These are phyloP conservation scores for Turnera subulata DNA, from an alignment of 345 rosid genomes.

Conservation along the genomic window DNA sequence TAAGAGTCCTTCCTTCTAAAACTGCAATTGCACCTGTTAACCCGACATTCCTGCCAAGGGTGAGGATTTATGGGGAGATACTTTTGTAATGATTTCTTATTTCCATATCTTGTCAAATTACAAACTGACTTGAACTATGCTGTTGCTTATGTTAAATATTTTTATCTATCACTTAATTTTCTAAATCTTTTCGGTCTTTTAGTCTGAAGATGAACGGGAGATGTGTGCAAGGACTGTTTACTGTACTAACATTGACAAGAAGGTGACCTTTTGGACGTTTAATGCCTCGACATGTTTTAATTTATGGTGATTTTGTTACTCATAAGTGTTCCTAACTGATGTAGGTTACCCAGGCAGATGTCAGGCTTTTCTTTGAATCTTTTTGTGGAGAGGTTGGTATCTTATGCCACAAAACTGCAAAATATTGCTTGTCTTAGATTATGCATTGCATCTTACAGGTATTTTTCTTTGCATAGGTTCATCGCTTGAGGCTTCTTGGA, in stretches of 20 bases:
- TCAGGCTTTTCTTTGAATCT: conserved; percentile 78
- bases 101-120: not conserved
- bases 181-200: conserved; percentile 20
- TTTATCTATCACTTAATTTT: conserved; percentile 10
- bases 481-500: conserved; percentile 89
- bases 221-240: conserved; percentile 97
- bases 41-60: conserved; percentile 95
- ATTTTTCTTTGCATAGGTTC: conserved; percentile 48
- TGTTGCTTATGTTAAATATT: conserved; percentile 4
- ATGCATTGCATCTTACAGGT: conserved; percentile 2
- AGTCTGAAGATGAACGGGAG: conserved; percentile 98
- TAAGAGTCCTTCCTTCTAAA: conserved; percentile 93
- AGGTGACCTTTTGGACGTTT: conserved; percentile 38
- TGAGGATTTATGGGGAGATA: conserved; percentile 25
- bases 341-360: conserved; percentile 79
- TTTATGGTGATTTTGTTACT: not conserved
- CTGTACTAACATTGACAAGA: conserved; percentile 93
- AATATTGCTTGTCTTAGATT: conserved; percentile 4
- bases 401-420: conserved; percentile 4
- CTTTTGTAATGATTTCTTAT: conserved; percentile 3
- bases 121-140: conserved; percentile 1
- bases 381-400: conserved; percentile 81
- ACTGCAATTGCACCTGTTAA: conserved; percentile 99
- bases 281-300: not conserved
- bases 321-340: conserved; percentile 23